These are phyloP conservation scores for Ogataea neopini DNA, from an alignment of 805 yeast genomes.

Conservation along the genomic window DNA sequence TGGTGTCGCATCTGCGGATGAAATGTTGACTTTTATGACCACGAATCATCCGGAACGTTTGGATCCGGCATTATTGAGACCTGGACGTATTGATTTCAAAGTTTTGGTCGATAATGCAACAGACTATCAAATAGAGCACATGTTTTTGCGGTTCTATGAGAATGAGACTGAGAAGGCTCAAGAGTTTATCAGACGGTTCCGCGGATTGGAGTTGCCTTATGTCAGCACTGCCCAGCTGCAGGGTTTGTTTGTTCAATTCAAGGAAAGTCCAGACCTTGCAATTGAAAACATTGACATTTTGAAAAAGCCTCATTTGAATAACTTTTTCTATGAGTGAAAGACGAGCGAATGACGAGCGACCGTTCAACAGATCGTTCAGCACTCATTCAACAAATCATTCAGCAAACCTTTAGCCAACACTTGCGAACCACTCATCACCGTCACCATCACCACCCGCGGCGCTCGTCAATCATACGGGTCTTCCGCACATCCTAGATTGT, in stretches of 20 bases:
- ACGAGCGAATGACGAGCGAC: neutral
- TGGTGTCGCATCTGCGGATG: slow-evolving; percentile 97
- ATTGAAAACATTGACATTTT: slow-evolving; percentile 59
- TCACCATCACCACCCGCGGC: too few species aligned
- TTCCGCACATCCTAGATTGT: too few species aligned
- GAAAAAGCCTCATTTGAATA: slow-evolving; percentile 36
- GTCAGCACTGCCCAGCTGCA: slow-evolving; percentile 94
- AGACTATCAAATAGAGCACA: slow-evolving; percentile 69
- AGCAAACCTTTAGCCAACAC: too few species aligned
- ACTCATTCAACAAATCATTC: too few species aligned
- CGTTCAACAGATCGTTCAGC: too few species aligned
- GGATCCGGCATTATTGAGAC: slow-evolving; percentile 91
- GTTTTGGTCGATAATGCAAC: slow-evolving; percentile 86
- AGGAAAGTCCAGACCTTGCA: slow-evolving; percentile 78
- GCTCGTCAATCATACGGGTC: too few species aligned
- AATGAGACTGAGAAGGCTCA: slow-evolving; percentile 55
- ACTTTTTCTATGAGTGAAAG: slow-evolving; percentile 33
- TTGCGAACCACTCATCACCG: too few species aligned
- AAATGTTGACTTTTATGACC: slow-evolving; percentile 95
- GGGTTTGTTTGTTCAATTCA: slow-evolving; percentile 91
- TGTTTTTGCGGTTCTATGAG: slow-evolving; percentile 89
- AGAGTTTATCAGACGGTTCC: slow-evolving; percentile 46
- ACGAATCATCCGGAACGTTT: slow-evolving; percentile 94
- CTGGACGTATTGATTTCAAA: slow-evolving; percentile 91
- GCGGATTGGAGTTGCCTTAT: slow-evolving; percentile 47